Evolutionary conservation across 768 basidiomycete species (phyloP).

Genomic region (Kwoniella botswanensis): DNA sequence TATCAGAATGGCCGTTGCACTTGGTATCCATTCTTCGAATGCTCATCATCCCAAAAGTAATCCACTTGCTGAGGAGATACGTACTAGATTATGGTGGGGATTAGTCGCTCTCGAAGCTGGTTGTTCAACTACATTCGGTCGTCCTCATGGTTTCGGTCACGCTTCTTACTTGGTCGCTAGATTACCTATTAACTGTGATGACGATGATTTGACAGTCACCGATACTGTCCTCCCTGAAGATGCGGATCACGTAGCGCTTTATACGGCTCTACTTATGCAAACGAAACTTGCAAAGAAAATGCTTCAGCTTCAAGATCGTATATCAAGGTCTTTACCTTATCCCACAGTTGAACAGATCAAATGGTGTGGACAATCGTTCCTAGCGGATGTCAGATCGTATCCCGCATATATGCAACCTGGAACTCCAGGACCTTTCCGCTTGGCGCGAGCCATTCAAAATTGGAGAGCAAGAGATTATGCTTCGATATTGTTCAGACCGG

Average conservation of each 20-base stretch:
- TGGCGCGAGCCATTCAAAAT: not conserved
- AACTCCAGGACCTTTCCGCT: not conserved
- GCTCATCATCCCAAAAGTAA: not conserved
- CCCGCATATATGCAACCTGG: not conserved
- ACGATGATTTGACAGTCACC: constrained; percentile 3
- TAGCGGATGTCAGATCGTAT: not conserved
- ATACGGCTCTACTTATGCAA: not conserved
- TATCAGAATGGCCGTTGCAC: constrained; percentile 2
- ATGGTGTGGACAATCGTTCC: constrained; percentile 7
- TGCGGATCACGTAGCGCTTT: not conserved
- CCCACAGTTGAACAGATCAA: constrained; percentile 2
- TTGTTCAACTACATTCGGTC: not conserved
- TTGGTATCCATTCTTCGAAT: constrained; percentile 1
- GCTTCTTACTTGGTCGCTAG: not conserved
- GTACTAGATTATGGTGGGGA: constrained; percentile 1
- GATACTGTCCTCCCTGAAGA: not conserved
- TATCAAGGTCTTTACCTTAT: not conserved
- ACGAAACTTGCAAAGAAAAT: not conserved
- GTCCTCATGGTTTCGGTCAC: not conserved
- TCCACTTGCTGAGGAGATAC: not conserved
- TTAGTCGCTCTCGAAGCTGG: not conserved
- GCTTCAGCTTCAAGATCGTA: not conserved
- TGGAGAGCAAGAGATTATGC: not conserved
- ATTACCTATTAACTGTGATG: not conserved
- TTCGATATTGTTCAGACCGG: not conserved